These are phyloP conservation scores for Solanum tacnaense DNA, from an alignment of 257 asterid species.

Conservation along the genomic window DNA sequence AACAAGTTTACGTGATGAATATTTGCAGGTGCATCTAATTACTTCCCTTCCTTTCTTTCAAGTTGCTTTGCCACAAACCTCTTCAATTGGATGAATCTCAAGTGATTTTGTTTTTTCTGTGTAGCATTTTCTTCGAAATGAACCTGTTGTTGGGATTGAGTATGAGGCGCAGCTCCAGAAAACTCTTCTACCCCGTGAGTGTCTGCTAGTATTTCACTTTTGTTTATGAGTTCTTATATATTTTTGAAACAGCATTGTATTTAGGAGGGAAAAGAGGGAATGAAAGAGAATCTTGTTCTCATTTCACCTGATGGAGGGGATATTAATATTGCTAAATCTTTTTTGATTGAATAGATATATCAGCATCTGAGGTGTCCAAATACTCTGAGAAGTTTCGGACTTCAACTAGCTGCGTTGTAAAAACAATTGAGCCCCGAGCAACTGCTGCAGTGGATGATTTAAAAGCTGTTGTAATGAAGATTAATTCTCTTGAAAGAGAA, in stretches of 20 bases:
- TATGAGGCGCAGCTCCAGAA: constrained; percentile 89
- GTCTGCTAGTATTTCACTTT: not conserved
- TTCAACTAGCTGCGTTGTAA: constrained; percentile 69
- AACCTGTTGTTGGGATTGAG: constrained; percentile 91
- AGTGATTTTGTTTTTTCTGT: constrained; percentile 7
- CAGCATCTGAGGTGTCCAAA: constrained; percentile 74
- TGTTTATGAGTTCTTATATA: not conserved
- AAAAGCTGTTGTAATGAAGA: constrained; percentile 49
- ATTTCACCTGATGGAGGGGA: not conserved
- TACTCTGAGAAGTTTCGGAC: constrained; percentile 64
- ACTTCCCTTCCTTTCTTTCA: not conserved
- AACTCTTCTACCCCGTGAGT: constrained; percentile 83
- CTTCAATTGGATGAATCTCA: not conserved
- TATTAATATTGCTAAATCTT: not conserved
- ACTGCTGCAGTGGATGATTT: constrained; percentile 58
- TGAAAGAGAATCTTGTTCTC: not conserved
- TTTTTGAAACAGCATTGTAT: not conserved
- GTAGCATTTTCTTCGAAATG: constrained; percentile 89
- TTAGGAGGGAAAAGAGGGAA: not conserved
- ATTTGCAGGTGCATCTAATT: constrained; percentile 49
- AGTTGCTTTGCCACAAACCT: not conserved
- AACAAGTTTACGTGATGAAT: constrained; percentile 76
- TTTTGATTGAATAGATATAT: constrained; percentile 41
- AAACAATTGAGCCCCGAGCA: constrained; percentile 87
- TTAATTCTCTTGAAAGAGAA: constrained; percentile 58